Evolutionary conservation across 2,329 filamentous ascomycete genomes (phyloP).

Genomic region (Aureobasidium sp.): DNA sequence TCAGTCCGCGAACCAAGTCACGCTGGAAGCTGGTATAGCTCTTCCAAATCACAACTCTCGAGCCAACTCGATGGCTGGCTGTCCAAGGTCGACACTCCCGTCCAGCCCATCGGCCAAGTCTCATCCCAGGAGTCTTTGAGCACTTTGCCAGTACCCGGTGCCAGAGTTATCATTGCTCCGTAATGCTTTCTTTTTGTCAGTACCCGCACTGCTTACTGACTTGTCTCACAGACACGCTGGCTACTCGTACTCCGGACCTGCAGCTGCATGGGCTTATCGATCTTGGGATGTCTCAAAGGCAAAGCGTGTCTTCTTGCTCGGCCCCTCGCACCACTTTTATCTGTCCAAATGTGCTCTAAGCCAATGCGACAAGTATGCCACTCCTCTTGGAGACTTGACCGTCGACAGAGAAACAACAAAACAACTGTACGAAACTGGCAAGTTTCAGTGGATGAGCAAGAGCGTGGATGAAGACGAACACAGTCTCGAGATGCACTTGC

Average conservation of each 20-base stretch:
- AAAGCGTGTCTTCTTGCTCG: slow-evolving; percentile 87
- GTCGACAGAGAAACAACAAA: slow-evolving; percentile 55
- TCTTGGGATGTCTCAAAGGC: slow-evolving; percentile 72
- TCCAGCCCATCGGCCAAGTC: slow-evolving; percentile 53
- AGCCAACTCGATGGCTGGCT: slow-evolving; percentile 69
- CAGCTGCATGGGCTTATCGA: slow-evolving; percentile 93
- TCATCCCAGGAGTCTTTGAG: slow-evolving; percentile 31
- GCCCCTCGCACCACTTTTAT: slow-evolving; percentile 84
- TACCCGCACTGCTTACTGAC: slow-evolving; percentile 24
- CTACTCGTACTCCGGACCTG: slow-evolving; percentile 83
- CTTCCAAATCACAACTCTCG: slow-evolving; percentile 52
- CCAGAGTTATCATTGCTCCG: slow-evolving; percentile 87
- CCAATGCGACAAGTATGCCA: slow-evolving; percentile 61
- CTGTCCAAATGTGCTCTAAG: slow-evolving; percentile 72
- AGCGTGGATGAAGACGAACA: slow-evolving; percentile 74
- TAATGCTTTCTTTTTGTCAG: slow-evolving; percentile 47
- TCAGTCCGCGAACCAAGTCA: slow-evolving; percentile 57
- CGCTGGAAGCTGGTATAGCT: slow-evolving; percentile 82
- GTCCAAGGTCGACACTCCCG: slow-evolving; percentile 57
- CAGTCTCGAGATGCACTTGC: slow-evolving; percentile 93
- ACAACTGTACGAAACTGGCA: slow-evolving; percentile 46
- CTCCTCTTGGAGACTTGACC: slow-evolving; percentile 63
- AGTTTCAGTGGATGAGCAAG: slow-evolving; percentile 58
- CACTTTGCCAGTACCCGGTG: slow-evolving; percentile 61
- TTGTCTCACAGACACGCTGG: slow-evolving; percentile 69